Base-by-base conservation (phyloP, 2,329 filamentous ascomycete genomes). In the Penicillium sp. region DNA sequence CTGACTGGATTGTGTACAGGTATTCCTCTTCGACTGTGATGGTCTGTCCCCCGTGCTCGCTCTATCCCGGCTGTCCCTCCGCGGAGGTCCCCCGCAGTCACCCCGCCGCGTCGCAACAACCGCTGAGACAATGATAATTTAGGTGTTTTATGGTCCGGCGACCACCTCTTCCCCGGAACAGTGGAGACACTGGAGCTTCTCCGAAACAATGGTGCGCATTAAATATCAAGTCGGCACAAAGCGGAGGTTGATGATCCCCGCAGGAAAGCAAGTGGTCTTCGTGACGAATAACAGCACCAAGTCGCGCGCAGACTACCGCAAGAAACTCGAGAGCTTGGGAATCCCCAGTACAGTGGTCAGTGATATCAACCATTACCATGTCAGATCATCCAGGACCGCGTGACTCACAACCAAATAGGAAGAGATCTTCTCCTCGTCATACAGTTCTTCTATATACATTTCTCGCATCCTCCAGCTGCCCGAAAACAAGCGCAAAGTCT, bases 231-330 rank as follows among this genome's bases (percentile, higher is more conserved):
- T 12, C 3, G 9, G 15, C 12, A 12, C 15, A 21, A 36, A 35
- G 41, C 49, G 36, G 53, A 61, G 39, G 47, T 55, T 64, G 23
- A 61, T 19, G 15, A 23, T 6, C n/a, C 19, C 29, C 19, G 2
- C 61, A 94, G 93, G 91, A 72, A 99, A 99, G 77, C 89, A 89
- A 73, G 84, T 94, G 35, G 87, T 99, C 54, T 99, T 99, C 72
- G 94, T 99, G 52, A 99, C 94, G 41, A 99, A 99, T 80, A 99
- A 99, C 80, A 97, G 92, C 71, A 97, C 94, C 57, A 99, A 99
- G 75, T 96, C 93, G 12, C 89, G 94, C 56, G 81, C 84, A 49
- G 92, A 97, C 73, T 99, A 99, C 78, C 88, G 89, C 74, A 91
- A 93, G 80, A 99, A 97, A 73, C 88, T 99, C 59, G 86, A 89